Conservation (phyloP, 2,329 filamentous ascomycete species). For the Catunica adiposa region DNA sequence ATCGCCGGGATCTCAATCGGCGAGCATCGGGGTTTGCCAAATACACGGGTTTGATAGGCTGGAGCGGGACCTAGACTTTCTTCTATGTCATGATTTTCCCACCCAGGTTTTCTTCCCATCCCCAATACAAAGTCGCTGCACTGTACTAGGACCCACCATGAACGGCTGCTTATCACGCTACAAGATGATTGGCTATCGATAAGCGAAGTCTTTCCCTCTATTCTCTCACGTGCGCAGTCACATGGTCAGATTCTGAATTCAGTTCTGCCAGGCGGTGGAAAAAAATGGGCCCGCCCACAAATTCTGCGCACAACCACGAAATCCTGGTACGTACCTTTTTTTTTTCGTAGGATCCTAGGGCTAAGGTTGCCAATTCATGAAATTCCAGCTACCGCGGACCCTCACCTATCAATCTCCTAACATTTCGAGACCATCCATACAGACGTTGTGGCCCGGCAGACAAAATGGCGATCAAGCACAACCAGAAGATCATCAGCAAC, state of each 20-base stretch:
- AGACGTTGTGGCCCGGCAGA: slow-evolving; percentile 14
- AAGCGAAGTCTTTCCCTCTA: not conserved
- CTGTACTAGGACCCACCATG: slow-evolving; percentile 5
- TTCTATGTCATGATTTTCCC: slow-evolving; percentile 9
- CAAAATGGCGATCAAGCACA: slow-evolving; percentile 86
- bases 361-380: slow-evolving; percentile 15
- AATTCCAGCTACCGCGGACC: slow-evolving; percentile 15
- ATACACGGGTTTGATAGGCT: not conserved
- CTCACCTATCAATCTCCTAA: slow-evolving; percentile 12
- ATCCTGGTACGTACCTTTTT: slow-evolving; percentile 15
- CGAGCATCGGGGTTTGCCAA: not conserved
- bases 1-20: not conserved
- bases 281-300: slow-evolving; percentile 11
- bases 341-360: slow-evolving; percentile 14
- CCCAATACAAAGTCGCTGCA: not conserved
- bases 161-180: slow-evolving; percentile 2
- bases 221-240: slow-evolving; percentile 11
- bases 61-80: slow-evolving; percentile 1
- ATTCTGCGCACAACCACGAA: slow-evolving; percentile 13
- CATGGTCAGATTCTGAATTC: not conserved
- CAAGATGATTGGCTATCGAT: slow-evolving; percentile 11
- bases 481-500: slow-evolving; percentile 95
- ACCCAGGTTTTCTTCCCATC: slow-evolving; percentile 5
- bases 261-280: slow-evolving; percentile 12
- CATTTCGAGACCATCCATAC: slow-evolving; percentile 14